Evolutionary conservation across 2,329 filamentous ascomycete species (phyloP), one percentile per base, ranked within the genome.

Genomic region (Trichoderma atrobrunneum): DNA sequence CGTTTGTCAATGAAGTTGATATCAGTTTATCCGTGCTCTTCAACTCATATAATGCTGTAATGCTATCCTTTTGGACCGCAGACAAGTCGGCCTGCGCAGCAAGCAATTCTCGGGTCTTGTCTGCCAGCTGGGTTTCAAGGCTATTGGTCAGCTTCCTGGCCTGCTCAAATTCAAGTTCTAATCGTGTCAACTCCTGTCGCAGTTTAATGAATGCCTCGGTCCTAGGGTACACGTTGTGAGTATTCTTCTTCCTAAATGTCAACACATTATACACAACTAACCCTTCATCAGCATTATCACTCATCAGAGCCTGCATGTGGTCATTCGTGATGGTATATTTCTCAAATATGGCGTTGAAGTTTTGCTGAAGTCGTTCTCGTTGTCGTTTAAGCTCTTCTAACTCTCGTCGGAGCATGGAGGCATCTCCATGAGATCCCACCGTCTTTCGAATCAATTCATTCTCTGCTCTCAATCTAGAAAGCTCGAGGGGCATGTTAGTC

Each of bases 391-490:
- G 81, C 72, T 87, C 84, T 62, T 91, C 88, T 34, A 90, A 81
- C 73, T 91, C 87, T 68, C 83, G 82, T 34, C 87, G 84, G 60
- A 91, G 81, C 57, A 84, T 81, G 57, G 86, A 85, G 71, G 85
- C 87, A 75, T 89, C 87, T 2, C 87, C 86, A 8, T 85, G 85
- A 8, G 85, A 86, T 11, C 85, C 85, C 66, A 88, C 82, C 64
- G 85, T 88, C 73, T 84, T 87, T 72, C 86, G 86, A 14, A 91
- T 81, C 8, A 91, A 79, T 43, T 86, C 85, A 75, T 90, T 90
- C 79, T 91, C 90, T 7, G 89, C 87, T 77, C 87, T 88, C 62
- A 91, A 81, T 39, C 89, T 85, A 34, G 87, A 87, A 26, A 89
- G 78, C 76, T 89, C 87, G 21, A 89, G 79, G 12, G 84, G 83